Percentiles rank a stretch among this genome's conserved stretches.
phyloP scores from a whole-genome alignment of 1,139 yeast genomes.

The Diutina ranongensis region DNA sequence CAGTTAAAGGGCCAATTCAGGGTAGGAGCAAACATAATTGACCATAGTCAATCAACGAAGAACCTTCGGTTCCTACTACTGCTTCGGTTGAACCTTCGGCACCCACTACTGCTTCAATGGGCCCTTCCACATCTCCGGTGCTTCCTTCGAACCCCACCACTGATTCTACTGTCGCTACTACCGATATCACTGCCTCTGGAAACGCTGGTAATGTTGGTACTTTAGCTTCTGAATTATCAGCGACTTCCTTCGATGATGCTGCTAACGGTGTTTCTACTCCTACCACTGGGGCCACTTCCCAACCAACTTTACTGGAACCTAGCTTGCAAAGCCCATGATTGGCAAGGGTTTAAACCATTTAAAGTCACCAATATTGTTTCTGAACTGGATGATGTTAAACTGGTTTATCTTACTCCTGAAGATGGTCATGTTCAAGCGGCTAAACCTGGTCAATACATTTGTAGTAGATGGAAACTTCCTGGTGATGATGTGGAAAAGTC shows the following conservation, averaged over 20 bases:
- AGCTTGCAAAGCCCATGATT: no score
- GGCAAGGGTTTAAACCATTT: slow-evolving; percentile 49
- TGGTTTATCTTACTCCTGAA: slow-evolving; percentile 39
- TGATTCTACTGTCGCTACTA: neutral
- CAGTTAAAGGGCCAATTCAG: no score
- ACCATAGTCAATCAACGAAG: no score
- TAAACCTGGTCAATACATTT: slow-evolving; percentile 50
- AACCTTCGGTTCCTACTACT: neutral
- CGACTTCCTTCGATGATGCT: neutral
- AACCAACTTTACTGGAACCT: neutral
- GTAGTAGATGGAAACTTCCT: slow-evolving; percentile 32
- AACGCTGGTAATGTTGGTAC: no score
- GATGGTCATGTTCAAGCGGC: slow-evolving; percentile 25
- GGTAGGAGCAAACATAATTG: no score
- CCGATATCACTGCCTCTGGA: neutral
- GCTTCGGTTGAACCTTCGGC: neutral
- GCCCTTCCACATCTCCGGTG: neutral
- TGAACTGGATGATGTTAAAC: slow-evolving; percentile 39
- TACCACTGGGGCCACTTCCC: neutral
- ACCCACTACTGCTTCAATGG: neutral
- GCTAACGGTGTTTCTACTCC: neutral
- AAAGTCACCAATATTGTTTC: slow-evolving; percentile 27
- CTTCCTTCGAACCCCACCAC: no score
- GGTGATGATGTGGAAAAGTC: slow-evolving; percentile 22
- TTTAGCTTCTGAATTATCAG: neutral